Conservation (phyloP, 2,329 filamentous ascomycete genomes). For the Daldinia sp. region DNA sequence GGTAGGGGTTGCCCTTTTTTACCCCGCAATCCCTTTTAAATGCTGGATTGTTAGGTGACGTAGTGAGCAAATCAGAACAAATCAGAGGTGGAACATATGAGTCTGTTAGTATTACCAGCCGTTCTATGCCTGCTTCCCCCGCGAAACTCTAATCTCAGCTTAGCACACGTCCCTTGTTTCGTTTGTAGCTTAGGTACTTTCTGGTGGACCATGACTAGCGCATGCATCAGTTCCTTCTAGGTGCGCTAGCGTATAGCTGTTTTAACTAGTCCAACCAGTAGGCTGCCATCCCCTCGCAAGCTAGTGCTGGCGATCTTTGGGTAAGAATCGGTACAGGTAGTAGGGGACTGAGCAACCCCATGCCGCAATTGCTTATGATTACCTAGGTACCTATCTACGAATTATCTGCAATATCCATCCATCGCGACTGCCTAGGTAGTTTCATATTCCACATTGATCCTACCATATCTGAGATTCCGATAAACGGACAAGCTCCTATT, state of each 20-base stretch:
- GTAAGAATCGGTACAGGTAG: conserved; percentile 13
- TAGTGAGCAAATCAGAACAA: conserved; percentile 28
- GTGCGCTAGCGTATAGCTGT: conserved; percentile 21
- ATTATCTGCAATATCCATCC: conserved; percentile 9
- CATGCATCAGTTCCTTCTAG: conserved; percentile 13
- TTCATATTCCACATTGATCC: conserved; percentile 25
- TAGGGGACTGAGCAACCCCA: conserved; percentile 20
- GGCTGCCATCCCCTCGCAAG: neutral
- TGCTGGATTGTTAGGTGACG: conserved; percentile 47
- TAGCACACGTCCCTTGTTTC: conserved; percentile 16
- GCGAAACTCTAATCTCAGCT: conserved; percentile 17
- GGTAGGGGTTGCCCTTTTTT: conserved; percentile 41
- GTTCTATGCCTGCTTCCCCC: neutral
- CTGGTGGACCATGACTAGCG: neutral
- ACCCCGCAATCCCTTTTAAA: conserved; percentile 47
- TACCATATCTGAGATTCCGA: conserved; percentile 36
- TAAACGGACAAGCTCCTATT: conserved; percentile 9
- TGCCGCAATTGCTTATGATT: conserved; percentile 5
- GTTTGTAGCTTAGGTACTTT: conserved; percentile 23
- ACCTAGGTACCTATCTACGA: no score
- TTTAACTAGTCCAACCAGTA: conserved; percentile 15
- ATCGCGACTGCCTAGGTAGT: conserved; percentile 11
- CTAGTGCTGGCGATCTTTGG: conserved; percentile 28
- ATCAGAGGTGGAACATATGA: conserved; percentile 13
- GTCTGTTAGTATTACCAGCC: conserved; percentile 25